These are phyloP conservation scores for Fusarium sp. DNA, from an alignment of 2,329 filamentous ascomycete genomes.

Conservation along the genomic window DNA sequence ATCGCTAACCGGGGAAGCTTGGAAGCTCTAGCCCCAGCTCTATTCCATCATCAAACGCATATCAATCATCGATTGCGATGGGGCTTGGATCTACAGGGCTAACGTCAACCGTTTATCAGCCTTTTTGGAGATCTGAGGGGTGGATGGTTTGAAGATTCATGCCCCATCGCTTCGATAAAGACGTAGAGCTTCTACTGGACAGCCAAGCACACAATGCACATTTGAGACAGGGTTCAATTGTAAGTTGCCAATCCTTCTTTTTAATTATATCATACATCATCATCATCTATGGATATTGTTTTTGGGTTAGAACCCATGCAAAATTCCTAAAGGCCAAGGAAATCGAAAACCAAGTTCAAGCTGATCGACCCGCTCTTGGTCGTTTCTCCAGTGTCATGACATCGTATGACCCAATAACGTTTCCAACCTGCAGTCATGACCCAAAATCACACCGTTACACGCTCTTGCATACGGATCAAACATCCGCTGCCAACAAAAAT, in stretches of 20 bases:
- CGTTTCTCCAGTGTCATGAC: constrained; percentile 20
- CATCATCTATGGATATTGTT: constrained; percentile 33
- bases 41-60: constrained; percentile 35
- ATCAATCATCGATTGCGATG: constrained; percentile 13
- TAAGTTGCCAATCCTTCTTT: constrained; percentile 12
- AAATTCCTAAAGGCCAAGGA: neutral
- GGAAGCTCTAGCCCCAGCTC: constrained; percentile 13
- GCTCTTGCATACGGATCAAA: neutral
- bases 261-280: constrained; percentile 40
- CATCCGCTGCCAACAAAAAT: neutral
- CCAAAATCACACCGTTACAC: neutral
- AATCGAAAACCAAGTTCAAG: neutral
- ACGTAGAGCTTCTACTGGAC: neutral
- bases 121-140: constrained; percentile 8
- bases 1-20: constrained; percentile 12
- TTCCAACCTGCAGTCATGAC: neutral
- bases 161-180: neutral
- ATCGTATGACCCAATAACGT: constrained; percentile 27
- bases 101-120: constrained; percentile 16
- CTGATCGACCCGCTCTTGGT: constrained; percentile 13
- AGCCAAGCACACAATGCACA: neutral
- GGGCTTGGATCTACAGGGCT: constrained; percentile 16
- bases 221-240: neutral
- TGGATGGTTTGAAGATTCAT: neutral
- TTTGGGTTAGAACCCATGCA: constrained; percentile 4